Conservation (phyloP, 208 protist genomes). For the Acanthamoeba royreba region DNA sequence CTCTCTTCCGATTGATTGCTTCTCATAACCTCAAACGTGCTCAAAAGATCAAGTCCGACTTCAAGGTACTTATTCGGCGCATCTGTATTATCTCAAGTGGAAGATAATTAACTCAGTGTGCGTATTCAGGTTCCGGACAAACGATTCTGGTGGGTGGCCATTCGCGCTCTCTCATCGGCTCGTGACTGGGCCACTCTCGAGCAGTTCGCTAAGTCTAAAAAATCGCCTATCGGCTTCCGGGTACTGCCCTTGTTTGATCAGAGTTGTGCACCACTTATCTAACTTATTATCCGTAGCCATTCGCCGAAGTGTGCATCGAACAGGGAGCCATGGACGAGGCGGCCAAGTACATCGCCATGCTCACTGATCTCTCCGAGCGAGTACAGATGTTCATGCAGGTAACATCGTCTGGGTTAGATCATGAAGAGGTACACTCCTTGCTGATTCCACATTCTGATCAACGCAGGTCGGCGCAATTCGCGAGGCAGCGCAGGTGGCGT, state of each 20-base stretch:
- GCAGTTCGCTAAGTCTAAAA: conserved; percentile 66
- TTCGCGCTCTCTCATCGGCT: conserved; percentile 47
- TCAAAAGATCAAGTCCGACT: conserved; percentile 54
- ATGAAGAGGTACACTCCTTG: neutral
- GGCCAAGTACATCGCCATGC: conserved; percentile 59
- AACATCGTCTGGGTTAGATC: neutral
- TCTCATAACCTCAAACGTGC: conserved; percentile 49
- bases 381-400: conserved; percentile 49
- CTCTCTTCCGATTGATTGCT: conserved; percentile 45
- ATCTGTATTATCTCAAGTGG: neutral
- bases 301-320: conserved; percentile 65
- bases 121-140: conserved; percentile 54
- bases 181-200: conserved; percentile 60
- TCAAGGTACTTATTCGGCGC: conserved; percentile 38
- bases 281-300: too few species aligned
- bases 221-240: conserved; percentile 71
- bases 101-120: too few species aligned
- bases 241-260: neutral
- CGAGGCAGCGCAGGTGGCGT: conserved; percentile 58
- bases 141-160: conserved; percentile 74
- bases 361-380: neutral
- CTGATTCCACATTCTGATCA: too few species aligned
- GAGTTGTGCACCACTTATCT: too few species aligned
- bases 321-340: conserved; percentile 28
- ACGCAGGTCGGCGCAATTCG: neutral